Percentiles rank a stretch among this genome's conserved stretches.
Evolutionary conservation across 2,329 filamentous ascomycete genomes (phyloP).

Genomic region (Mycosphaerelloides madeirae): DNA sequence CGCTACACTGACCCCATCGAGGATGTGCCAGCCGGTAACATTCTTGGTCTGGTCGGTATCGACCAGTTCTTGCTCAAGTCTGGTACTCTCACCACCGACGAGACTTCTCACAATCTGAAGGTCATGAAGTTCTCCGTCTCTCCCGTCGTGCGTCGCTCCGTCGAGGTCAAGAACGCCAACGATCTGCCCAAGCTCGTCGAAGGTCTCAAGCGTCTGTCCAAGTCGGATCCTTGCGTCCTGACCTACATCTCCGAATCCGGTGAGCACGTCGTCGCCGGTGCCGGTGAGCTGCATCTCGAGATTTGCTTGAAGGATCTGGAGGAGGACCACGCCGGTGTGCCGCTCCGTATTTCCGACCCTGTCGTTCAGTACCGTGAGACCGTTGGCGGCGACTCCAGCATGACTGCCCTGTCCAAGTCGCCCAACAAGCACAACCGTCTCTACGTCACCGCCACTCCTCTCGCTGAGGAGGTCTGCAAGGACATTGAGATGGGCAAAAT

Average conservation of each 20-base stretch:
- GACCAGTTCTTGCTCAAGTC: conserved; percentile 99
- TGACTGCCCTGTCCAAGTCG: conserved; percentile 97
- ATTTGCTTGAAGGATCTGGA: conserved; percentile 99
- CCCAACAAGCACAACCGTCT: conserved; percentile 99
- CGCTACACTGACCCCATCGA: conserved; percentile 98
- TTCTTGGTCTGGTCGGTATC: conserved; percentile 97
- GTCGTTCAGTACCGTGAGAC: conserved; percentile 99
- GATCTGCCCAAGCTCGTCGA: conserved; percentile 99
- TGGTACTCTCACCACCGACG: conserved; percentile 95
- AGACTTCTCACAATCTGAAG: conserved; percentile 99
- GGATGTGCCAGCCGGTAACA: conserved; percentile 98
- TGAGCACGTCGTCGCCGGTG: conserved; percentile 98
- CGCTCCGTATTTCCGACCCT: conserved; percentile 94
- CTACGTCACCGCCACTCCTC: conserved; percentile 87
- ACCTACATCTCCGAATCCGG: conserved; percentile 84
- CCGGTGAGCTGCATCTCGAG: conserved; percentile 98
- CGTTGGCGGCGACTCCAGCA: conserved; percentile 76
- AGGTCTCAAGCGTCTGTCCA: conserved; percentile 99
- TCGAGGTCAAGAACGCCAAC: conserved; percentile 99
- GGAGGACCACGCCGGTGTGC: conserved; percentile 98
- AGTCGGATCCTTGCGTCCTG: conserved; percentile 98
- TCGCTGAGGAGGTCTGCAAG: conserved; percentile 84
- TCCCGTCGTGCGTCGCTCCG: conserved; percentile 95
- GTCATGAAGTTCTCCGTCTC: conserved; percentile 99
- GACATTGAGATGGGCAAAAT: conserved; percentile 93